phyloP scores from a whole-genome alignment of 192 early-diverging fungal species.

The Coemansia sp. region DNA sequence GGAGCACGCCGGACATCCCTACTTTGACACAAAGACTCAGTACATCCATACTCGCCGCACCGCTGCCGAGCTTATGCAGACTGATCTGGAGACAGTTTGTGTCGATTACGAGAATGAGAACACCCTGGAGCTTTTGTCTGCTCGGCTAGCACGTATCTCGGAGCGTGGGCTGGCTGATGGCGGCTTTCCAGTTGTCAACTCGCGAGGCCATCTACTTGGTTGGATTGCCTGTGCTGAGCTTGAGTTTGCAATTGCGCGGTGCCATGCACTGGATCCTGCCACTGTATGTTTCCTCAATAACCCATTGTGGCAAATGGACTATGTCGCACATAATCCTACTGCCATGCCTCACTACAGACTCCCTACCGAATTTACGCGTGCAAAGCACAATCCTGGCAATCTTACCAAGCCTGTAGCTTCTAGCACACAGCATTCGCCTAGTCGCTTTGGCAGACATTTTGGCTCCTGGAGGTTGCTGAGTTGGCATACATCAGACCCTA shows the following conservation, averaged over 20 bases:
- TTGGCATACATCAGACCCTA: neutral
- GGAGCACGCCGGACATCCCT: conserved; percentile 70
- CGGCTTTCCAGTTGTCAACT: conserved; percentile 70
- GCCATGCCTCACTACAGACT: conserved; percentile 41
- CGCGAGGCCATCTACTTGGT: conserved; percentile 64
- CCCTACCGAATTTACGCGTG: conserved; percentile 9
- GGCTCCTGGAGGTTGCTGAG: conserved; percentile 9
- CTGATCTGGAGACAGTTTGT: conserved; percentile 65
- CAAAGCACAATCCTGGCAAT: neutral
- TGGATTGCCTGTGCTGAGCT: conserved; percentile 83
- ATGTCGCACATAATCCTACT: conserved; percentile 29
- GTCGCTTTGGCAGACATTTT: neutral
- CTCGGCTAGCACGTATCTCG: conserved; percentile 57
- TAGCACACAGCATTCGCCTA: neutral
- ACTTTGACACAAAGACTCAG: conserved; percentile 73
- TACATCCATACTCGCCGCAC: conserved; percentile 65
- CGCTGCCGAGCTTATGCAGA: conserved; percentile 63
- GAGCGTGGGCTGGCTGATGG: conserved; percentile 67
- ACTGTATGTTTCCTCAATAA: conserved; percentile 59
- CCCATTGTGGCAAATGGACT: conserved; percentile 53
- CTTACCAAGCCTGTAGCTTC: neutral
- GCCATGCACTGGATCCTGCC: conserved; percentile 26
- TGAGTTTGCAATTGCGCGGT: conserved; percentile 65
- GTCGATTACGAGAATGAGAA: conserved; percentile 62
- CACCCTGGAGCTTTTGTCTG: conserved; percentile 58